A percentile compares a stretch with the other conserved stretches of the same genome.
Conservation (phyloP, 345 rosid genomes). For the Brassica carinata region DNA sequence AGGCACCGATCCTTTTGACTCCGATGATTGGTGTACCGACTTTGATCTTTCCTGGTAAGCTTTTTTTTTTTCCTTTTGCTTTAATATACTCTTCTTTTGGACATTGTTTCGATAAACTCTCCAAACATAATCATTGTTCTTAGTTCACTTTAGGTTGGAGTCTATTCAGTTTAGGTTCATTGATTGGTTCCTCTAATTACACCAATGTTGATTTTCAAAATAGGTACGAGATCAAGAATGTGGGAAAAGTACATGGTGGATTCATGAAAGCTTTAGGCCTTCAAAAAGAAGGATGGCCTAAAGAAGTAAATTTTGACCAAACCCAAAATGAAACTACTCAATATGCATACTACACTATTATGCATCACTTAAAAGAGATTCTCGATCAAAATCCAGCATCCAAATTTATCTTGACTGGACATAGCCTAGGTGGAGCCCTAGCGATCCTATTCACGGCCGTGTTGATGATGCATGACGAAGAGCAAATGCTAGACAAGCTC, state of each 20-base stretch:
- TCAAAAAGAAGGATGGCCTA: constrained; percentile 50
- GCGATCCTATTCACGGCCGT: constrained; percentile 49
- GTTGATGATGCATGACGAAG: constrained; percentile 48
- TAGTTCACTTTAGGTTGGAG: background rate
- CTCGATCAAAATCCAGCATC: constrained; percentile 41
- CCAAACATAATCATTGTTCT: background rate
- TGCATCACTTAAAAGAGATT: constrained; percentile 37
- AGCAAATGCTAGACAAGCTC: constrained; percentile 43
- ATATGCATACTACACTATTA: constrained; percentile 50
- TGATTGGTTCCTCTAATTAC: background rate
- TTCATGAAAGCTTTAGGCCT: constrained; percentile 67
- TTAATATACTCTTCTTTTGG: background rate
- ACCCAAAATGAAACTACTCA: constrained; percentile 21
- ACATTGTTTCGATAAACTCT: background rate
- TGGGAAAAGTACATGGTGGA: constrained; percentile 63
- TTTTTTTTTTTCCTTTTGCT: background rate
- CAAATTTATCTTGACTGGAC: constrained; percentile 55
- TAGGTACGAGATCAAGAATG: constrained; percentile 46
- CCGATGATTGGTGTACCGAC: constrained; percentile 53
- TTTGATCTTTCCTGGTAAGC: constrained; percentile 61
- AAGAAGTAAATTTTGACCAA: constrained; percentile 30
- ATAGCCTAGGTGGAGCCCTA: constrained; percentile 61
- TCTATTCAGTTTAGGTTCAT: constrained; percentile 1
- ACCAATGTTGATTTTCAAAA: background rate
- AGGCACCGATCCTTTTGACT: constrained; percentile 65